Conservation (phyloP, 345 rosid species). For the Erysimum cheiranthoides region DNA sequence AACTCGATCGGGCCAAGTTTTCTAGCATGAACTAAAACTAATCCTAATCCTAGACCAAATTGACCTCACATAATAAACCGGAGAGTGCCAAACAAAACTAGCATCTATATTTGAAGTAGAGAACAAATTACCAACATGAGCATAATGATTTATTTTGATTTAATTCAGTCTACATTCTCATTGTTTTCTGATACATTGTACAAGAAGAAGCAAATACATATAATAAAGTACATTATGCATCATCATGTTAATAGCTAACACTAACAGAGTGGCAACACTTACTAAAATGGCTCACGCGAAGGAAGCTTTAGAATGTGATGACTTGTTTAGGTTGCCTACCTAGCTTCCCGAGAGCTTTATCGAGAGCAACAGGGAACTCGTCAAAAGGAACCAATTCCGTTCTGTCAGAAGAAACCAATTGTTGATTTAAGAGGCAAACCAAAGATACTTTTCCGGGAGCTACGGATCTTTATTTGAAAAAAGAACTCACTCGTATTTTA, state of each 20-base stretch:
- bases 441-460: conserved; percentile 1
- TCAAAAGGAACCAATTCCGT: conserved; percentile 72
- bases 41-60: no score
- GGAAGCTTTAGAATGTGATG: conserved; percentile 57
- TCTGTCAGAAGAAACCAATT: conserved; percentile 51
- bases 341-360: conserved; percentile 73
- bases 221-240: conserved; percentile 18
- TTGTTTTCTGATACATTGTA: not conserved
- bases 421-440: not conserved
- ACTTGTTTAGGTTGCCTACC: conserved; percentile 95
- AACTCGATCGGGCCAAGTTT: no score
- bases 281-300: not conserved
- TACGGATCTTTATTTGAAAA: not conserved
- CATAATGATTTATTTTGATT: conserved; percentile 17
- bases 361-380: conserved; percentile 63
- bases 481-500: conserved; percentile 75
- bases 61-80: no score
- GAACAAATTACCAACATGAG: not conserved
- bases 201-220: conserved; percentile 8
- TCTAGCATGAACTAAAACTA: no score
- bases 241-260: conserved; percentile 26
- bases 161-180: conserved; percentile 9
- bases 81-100: no score
- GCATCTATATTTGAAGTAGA: no score
- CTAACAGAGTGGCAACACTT: conserved; percentile 20